Evolutionary conservation across 352 stramenopile genomes (phyloP), one percentile per base, ranked within the genome.

Genomic region (Globisporangium recalcitrans): DNA sequence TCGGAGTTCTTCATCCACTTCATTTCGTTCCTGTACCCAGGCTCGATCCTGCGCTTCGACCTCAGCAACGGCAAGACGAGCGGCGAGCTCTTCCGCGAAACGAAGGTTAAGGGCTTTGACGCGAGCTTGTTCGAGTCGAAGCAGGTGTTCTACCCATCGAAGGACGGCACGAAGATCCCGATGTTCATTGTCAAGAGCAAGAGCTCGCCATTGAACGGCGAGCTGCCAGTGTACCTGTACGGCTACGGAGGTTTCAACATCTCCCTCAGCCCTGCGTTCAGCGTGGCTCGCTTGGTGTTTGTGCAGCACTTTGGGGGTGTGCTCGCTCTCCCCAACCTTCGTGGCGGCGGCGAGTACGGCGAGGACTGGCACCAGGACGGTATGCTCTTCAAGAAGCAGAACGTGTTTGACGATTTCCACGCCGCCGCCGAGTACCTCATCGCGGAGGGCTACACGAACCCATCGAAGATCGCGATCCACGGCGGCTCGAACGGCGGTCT

Each of bases 221-320:
- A 91, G 22, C 85, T 89, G 58, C 96, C 93, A 4, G 96, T 93
- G 52, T 90, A 98, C 49, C 53, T 98, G 14, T 97, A 98, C 70
- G 95, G 87, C 58, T 98, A 98, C 67, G 95, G 95, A 26, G 96
- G 96, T 29, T 99, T 99, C 74, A 97, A 98, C 71, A 96, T 98
- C 59, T 95, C 82, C 47, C 75, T 99, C 9, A 92, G 81, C 26
- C 96, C 96, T 9, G 72, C 77, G 6, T 98, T 98, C 69, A 87
- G 85, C 55, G 79, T 95, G 2, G 85, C 88, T 10, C 80, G 83
- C 13, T 82, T 96, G 0, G 74, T 97, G 52, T 90, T 92, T 42
- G 94, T 96, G 80, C 79, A 98, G 55, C 82, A 98, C 75, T 90
- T 91, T 58, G 91, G 93, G 54, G 91, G 91, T 26, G 85, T 97